These are phyloP conservation scores for Rhizomucor pusillus DNA, from an alignment of 371 early-diverging fungal genomes.

Conservation along the genomic window DNA sequence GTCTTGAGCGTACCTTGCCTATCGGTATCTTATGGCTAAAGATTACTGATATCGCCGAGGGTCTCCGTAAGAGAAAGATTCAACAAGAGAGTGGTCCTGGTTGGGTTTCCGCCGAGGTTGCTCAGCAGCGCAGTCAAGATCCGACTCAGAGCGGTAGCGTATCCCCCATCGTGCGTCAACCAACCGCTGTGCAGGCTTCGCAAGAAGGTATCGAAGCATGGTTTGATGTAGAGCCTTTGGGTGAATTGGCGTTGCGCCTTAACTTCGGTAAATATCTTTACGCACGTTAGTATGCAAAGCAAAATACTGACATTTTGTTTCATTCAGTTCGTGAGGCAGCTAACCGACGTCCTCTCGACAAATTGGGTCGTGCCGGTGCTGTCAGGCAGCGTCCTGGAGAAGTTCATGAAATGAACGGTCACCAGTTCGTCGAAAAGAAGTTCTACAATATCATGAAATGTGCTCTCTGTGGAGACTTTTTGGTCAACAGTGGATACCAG, in stretches of 20 bases:
- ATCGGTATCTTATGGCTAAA: slow-evolving; percentile 84
- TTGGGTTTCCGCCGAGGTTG: slow-evolving; percentile 49
- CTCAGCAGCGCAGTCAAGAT: slow-evolving; percentile 28
- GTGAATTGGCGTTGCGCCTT: slow-evolving; percentile 78
- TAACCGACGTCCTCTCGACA: slow-evolving; percentile 60
- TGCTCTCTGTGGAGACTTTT: slow-evolving; percentile 89
- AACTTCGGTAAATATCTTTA: slow-evolving; percentile 62
- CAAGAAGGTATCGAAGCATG: slow-evolving; percentile 74
- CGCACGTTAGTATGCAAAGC: background rate
- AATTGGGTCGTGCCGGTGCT: slow-evolving; percentile 85
- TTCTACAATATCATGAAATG: slow-evolving; percentile 96
- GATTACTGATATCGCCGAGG: slow-evolving; percentile 78
- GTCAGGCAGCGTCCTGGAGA: slow-evolving; percentile 84
- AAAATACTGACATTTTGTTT: background rate
- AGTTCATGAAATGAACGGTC: slow-evolving; percentile 85
- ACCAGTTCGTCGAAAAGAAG: slow-evolving; percentile 83
- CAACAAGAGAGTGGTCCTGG: slow-evolving; percentile 56
- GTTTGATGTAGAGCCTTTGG: slow-evolving; percentile 93
- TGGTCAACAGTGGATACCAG: slow-evolving; percentile 86
- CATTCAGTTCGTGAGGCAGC: slow-evolving; percentile 38
- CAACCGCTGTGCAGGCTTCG: slow-evolving; percentile 13
- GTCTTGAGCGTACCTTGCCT: slow-evolving; percentile 64
- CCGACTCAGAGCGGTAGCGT: background rate
- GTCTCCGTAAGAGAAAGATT: slow-evolving; percentile 67
- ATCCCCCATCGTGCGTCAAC: slow-evolving; percentile 13